Evolutionary conservation across 805 yeast genomes (phyloP).

Genomic region (Suhomyces vadensis): DNA sequence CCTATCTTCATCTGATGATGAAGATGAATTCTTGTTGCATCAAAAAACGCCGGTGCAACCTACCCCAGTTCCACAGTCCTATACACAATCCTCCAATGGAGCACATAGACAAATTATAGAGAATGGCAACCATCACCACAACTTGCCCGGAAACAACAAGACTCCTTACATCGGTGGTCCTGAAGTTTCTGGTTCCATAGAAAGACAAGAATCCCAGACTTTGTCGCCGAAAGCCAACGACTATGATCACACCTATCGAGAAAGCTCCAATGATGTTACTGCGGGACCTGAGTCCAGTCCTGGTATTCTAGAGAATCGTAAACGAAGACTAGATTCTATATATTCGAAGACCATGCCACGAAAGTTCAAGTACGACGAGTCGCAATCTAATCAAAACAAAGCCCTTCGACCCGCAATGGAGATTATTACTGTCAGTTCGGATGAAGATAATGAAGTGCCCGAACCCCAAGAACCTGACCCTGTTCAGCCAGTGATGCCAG

Average conservation of each 20-base stretch:
- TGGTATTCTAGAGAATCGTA: neutral
- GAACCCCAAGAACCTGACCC: neutral
- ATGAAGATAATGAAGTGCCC: no score
- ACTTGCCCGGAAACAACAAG: no score
- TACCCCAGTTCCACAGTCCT: neutral
- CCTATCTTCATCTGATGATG: conserved; percentile 7
- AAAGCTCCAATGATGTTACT: neutral
- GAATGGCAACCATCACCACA: no score
- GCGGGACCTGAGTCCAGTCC: no score
- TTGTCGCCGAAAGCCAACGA: no score
- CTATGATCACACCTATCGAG: neutral
- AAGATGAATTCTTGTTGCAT: neutral
- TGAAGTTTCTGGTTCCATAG: no score
- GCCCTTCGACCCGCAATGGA: no score
- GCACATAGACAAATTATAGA: no score
- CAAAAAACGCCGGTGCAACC: neutral
- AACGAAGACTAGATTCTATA: neutral
- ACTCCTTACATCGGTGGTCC: no score
- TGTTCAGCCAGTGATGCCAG: neutral
- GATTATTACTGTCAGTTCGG: neutral
- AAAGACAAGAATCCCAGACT: no score
- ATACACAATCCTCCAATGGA: no score
- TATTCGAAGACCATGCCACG: neutral
- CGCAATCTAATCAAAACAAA: no score
- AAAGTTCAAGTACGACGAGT: neutral